These are phyloP conservation scores for Talaromyces liani DNA, from an alignment of 495 filamentous ascomycete genomes.

Conservation along the genomic window DNA sequence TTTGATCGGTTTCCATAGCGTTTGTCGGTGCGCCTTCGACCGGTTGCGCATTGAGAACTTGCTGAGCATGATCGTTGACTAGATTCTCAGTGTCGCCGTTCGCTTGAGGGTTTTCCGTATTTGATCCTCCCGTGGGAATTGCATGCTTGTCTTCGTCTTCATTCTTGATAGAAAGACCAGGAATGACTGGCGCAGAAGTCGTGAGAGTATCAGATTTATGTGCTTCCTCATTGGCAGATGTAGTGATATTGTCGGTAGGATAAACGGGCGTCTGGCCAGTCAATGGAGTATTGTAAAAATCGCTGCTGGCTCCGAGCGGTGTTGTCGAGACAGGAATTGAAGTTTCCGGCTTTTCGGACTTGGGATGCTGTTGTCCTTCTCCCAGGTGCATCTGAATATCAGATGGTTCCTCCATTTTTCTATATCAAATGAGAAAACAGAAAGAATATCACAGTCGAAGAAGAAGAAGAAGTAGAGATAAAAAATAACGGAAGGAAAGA, in stretches of 20 bases:
- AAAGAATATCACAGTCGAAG: too few relatives aligned
- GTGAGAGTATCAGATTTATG: conserved; percentile 9
- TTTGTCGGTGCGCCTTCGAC: conserved; percentile 9
- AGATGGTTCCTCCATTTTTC: neutral
- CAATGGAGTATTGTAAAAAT: conserved; percentile 37
- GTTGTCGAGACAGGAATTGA: conserved; percentile 17
- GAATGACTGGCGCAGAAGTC: conserved; percentile 23
- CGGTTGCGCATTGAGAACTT: neutral
- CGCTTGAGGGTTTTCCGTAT: neutral
- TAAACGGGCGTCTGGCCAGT: conserved; percentile 19
- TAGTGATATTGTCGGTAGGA: neutral
- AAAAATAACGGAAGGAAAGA: conserved; percentile 8
- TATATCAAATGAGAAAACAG: neutral
- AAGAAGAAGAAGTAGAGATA: neutral
- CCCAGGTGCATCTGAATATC: neutral
- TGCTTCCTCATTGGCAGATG: conserved; percentile 2
- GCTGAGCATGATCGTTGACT: neutral
- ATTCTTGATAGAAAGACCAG: conserved; percentile 33
- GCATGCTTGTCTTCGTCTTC: conserved; percentile 11
- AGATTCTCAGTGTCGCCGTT: neutral
- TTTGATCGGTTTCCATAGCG: conserved; percentile 30
- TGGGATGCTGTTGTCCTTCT: neutral
- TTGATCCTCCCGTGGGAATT: neutral
- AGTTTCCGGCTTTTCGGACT: neutral
- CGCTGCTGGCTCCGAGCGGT: conserved; percentile 29